Base-by-base conservation (phyloP, 129 eudicot species). In the Helianthus tuberosus region DNA sequence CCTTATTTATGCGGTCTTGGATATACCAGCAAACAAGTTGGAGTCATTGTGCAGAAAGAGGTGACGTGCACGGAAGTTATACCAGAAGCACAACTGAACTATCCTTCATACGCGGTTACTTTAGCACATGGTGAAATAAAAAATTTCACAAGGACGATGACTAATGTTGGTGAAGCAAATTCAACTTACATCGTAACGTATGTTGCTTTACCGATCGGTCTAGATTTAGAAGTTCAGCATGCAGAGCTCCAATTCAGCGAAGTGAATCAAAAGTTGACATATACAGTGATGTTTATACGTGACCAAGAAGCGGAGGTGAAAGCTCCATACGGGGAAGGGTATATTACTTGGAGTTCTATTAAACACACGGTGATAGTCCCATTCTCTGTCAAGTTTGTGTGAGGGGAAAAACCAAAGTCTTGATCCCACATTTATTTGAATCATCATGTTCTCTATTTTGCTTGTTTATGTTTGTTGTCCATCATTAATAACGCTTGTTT, bases 41-140 rank as follows among this genome's bases (percentile, higher is more conserved):
- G 81, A 25, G 38, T 64, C 4, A 64, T 81, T 6, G 72, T 76
- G 44, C 80, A 76, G 47, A 64, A 53, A 46, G 67, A 77, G 14
- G 76, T 81, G 25, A 71, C 69, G 1, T 81, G 85, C 60, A 39
- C 66, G 6, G 27, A 47, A 7, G 69, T 16, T 8, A 81, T 81
- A 46, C 81, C 80, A 17, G 77, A 69, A 16, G 75, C 64, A 69
- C 69, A 81, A 54, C 67, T 81, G 0, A 81, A 81, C 74, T 81
- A 81, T 60, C 85, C 85, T 57, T 81, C 85, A 1, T 81, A 71
- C 20, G 73, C 81, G 0, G 73, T 81, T 65, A 61, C 78, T 11
- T 69, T 81, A 41, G 61, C 49, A 29, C 20, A 5, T 29, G 64
- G 43, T 3, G 77, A 76, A 2, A 2, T 12, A 8, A 76, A 59